Conservation (phyloP, 345 rosid species). For the Lumnitzera littorea region DNA sequence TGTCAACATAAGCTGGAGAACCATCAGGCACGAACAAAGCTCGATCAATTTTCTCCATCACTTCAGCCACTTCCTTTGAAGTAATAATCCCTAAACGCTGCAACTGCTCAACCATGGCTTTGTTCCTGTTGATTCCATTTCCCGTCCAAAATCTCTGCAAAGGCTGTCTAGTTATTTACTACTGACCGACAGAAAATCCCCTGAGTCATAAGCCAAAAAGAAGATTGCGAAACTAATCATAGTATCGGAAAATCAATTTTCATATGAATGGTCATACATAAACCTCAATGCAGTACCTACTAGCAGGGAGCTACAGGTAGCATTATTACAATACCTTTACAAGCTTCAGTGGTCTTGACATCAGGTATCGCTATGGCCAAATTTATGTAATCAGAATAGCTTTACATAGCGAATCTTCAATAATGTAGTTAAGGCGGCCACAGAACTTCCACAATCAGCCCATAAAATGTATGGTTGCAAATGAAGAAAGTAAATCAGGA, state of each 20-base stretch:
- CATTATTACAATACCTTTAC: too few relatives aligned
- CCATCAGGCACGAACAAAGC: constrained; percentile 75
- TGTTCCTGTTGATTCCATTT: constrained; percentile 37
- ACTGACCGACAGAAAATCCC: not conserved
- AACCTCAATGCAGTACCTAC: too few relatives aligned
- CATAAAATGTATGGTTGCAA: too few relatives aligned
- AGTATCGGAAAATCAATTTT: not conserved
- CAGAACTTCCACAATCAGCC: too few relatives aligned
- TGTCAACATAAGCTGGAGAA: constrained; percentile 65
- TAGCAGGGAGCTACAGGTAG: too few relatives aligned
- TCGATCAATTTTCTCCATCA: constrained; percentile 81
- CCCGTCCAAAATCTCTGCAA: constrained; percentile 49
- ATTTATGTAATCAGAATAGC: too few relatives aligned
- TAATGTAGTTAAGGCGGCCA: too few relatives aligned
- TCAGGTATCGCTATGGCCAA: too few relatives aligned
- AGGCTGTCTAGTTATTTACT: not conserved
- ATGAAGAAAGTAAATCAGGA: too few relatives aligned
- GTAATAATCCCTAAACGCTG: constrained; percentile 50
- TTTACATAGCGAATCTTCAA: too few relatives aligned
- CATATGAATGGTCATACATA: too few relatives aligned
- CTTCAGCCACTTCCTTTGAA: constrained; percentile 65
- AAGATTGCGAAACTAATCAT: not conserved
- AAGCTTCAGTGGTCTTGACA: too few relatives aligned
- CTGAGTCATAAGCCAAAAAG: not conserved
- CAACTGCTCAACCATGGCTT: constrained; percentile 68